These are phyloP conservation scores for Somion occarium DNA, from an alignment of 1,284 basidiomycete species.

Conservation along the genomic window DNA sequence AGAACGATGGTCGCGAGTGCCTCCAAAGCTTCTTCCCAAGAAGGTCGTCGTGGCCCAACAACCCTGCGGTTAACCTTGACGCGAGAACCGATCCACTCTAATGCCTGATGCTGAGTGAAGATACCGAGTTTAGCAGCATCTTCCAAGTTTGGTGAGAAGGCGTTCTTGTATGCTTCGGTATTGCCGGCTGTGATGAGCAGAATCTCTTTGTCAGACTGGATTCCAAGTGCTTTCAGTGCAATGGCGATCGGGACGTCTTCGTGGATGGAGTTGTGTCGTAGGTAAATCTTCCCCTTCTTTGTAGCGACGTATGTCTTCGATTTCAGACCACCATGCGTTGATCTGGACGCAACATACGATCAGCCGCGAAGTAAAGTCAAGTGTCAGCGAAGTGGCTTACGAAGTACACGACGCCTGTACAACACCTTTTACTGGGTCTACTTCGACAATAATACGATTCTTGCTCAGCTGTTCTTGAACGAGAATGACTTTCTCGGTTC, in stretches of 20 bases:
- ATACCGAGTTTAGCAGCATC: slow-evolving; percentile 90
- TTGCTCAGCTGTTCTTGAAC: slow-evolving; percentile 99
- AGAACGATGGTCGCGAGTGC: slow-evolving; percentile 96
- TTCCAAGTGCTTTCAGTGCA: slow-evolving; percentile 93
- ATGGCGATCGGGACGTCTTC: slow-evolving; percentile 97
- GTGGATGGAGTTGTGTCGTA: slow-evolving; percentile 97
- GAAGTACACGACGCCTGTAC: slow-evolving; percentile 98
- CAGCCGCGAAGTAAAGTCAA: neutral
- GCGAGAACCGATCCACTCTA: slow-evolving; percentile 92
- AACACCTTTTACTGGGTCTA: slow-evolving; percentile 84
- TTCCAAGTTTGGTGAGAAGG: slow-evolving; percentile 92
- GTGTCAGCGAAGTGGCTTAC: slow-evolving; percentile 42
- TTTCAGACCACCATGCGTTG: slow-evolving; percentile 95
- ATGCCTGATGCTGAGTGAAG: slow-evolving; percentile 90
- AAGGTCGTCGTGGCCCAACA: slow-evolving; percentile 77
- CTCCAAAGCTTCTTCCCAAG: slow-evolving; percentile 93
- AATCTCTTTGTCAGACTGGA: slow-evolving; percentile 98
- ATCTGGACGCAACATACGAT: slow-evolving; percentile 42
- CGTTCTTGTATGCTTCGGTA: slow-evolving; percentile 84
- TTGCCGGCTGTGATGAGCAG: slow-evolving; percentile 92
- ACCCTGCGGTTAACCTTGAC: slow-evolving; percentile 87
- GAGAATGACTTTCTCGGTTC: slow-evolving; percentile 99
- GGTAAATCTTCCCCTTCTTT: slow-evolving; percentile 91
- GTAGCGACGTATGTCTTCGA: slow-evolving; percentile 98
- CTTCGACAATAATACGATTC: slow-evolving; percentile 98